Conservation (phyloP, 2,329 filamentous ascomycete species). For the Onygenales sp. region DNA sequence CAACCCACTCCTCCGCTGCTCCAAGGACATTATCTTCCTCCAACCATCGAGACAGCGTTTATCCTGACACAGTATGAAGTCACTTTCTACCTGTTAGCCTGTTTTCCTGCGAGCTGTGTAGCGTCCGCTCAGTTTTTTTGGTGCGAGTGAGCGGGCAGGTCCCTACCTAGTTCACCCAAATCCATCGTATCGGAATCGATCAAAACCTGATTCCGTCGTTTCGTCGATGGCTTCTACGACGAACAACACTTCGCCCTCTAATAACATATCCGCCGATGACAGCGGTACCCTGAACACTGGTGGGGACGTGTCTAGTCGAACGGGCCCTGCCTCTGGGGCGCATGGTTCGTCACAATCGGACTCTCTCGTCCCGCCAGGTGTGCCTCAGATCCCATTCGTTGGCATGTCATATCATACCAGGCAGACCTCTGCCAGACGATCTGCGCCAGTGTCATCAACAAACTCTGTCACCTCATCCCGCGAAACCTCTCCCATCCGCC, state of each 20-base stretch:
- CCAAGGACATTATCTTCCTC: background rate
- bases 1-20: background rate
- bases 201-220: background rate
- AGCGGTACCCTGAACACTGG: background rate
- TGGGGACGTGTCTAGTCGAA: background rate
- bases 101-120: background rate
- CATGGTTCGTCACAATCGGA: background rate
- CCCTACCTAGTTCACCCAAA: background rate
- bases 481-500: conserved; percentile 38
- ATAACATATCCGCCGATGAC: background rate
- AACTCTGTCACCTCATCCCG: conserved; percentile 40
- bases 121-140: background rate
- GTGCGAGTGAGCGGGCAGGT: conserved; percentile 1
- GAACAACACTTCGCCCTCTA: background rate
- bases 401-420: conserved; percentile 2
- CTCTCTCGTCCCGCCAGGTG: background rate
- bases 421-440: conserved; percentile 16
- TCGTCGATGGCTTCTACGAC: background rate
- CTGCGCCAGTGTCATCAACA: conserved; percentile 28
- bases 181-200: background rate
- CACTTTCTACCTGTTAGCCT: background rate
- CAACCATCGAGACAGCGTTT: background rate
- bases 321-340: background rate
- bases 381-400: background rate
- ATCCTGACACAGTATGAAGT: background rate